Conservation (phyloP, 371 early-diverging fungal species). For the Parasitella parasitica region DNA sequence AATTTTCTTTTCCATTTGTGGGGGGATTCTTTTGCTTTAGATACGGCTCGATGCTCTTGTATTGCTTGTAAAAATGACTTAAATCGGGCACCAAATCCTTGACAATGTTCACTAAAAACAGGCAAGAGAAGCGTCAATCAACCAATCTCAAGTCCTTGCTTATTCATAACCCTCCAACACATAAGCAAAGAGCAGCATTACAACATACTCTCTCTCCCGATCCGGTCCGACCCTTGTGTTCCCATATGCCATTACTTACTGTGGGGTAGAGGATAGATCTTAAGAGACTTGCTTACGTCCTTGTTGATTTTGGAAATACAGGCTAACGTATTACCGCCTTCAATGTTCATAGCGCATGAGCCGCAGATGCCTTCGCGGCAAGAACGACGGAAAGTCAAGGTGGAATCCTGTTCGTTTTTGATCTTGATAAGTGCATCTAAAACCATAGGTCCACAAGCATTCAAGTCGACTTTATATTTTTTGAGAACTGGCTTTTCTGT, state of each 20-base stretch:
- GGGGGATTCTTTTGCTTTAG: constrained; percentile 83
- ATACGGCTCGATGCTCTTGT: constrained; percentile 94
- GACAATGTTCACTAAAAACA: constrained; percentile 69
- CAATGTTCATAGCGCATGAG: constrained; percentile 97
- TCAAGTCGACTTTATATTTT: constrained; percentile 87
- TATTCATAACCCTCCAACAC: no score
- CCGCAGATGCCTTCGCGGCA: constrained; percentile 90
- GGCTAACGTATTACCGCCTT: constrained; percentile 92
- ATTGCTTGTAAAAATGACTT: constrained; percentile 96
- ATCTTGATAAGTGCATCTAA: constrained; percentile 94
- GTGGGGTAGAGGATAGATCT: constrained; percentile 97
- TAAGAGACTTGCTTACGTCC: constrained; percentile 62
- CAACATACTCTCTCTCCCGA: background rate
- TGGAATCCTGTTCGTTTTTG: constrained; percentile 93
- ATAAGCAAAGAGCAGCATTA: no score
- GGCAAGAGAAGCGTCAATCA: background rate
- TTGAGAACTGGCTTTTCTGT: constrained; percentile 86
- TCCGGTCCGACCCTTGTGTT: constrained; percentile 1
- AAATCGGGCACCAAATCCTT: constrained; percentile 91
- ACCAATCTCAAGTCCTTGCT: no score
- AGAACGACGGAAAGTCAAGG: constrained; percentile 87
- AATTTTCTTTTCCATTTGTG: constrained; percentile 80
- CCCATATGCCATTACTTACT: constrained; percentile 19
- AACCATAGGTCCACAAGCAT: constrained; percentile 92
- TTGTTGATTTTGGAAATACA: constrained; percentile 87